Conservation (phyloP, 176 grass and related monocot species). For the Thinopyrum elongatum region DNA sequence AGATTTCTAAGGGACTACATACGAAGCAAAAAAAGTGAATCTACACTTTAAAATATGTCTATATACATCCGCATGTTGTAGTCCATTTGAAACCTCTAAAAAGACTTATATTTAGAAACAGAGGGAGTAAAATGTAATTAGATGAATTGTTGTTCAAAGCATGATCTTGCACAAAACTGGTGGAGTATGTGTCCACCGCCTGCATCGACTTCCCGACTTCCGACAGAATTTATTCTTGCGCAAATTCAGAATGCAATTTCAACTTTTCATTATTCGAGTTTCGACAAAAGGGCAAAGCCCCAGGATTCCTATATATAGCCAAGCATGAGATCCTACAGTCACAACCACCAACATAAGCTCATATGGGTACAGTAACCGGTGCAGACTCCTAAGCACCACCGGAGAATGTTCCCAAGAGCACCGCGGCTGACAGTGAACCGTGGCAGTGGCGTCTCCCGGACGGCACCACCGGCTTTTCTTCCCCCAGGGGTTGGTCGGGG, state of each 20-base stretch:
- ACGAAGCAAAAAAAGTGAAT: no score
- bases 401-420: neutral
- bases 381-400: neutral
- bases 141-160: neutral
- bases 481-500: neutral
- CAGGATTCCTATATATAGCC: neutral
- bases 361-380: neutral
- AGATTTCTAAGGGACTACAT: no score
- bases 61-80: no score
- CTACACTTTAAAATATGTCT: no score
- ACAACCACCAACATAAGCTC: neutral
- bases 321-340: neutral
- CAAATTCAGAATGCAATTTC: neutral
- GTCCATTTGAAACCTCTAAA: no score
- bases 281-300: neutral
- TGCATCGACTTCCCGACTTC: neutral
- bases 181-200: neutral
- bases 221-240: neutral
- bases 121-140: neutral
- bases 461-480: neutral
- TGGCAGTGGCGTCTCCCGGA: neutral
- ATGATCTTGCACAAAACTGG: neutral
- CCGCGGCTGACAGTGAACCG: neutral
- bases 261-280: slow-evolving; percentile 10
- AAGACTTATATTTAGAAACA: no score